phyloP scores from a whole-genome alignment of 2,329 filamentous ascomycete species.

The Pseudogymnoascus sp. region DNA sequence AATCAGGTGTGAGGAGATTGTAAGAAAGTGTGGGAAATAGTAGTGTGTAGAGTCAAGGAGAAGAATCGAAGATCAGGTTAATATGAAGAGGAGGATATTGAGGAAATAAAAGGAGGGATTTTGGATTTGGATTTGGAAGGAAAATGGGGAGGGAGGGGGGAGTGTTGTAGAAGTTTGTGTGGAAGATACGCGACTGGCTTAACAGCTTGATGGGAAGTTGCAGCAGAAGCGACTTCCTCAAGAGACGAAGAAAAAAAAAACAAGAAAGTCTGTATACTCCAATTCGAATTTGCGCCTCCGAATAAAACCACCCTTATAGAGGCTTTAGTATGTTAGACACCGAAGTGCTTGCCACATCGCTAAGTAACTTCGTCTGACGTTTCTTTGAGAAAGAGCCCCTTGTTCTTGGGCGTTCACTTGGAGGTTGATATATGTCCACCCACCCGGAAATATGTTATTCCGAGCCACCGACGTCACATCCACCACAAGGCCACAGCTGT shows the following conservation, averaged over 20 bases:
- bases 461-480: conserved; percentile 2
- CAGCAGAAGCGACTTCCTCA: neutral
- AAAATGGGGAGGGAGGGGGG: neutral
- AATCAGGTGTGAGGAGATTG: neutral
- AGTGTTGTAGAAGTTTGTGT: neutral
- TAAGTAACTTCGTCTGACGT: neutral
- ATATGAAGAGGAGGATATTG: neutral
- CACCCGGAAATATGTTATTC: neutral
- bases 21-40: neutral
- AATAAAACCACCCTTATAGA: neutral
- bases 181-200: neutral
- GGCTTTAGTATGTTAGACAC: neutral
- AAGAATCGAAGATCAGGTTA: neutral
- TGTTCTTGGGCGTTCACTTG: neutral
- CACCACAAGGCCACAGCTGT: neutral
- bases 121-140: neutral
- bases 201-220: neutral
- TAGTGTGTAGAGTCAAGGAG: neutral
- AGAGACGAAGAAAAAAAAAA: neutral
- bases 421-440: neutral
- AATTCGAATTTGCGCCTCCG: conserved; percentile 1
- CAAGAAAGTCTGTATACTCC: neutral
- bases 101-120: neutral
- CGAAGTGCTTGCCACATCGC: neutral
- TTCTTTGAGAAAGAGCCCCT: neutral